Base-by-base conservation (phyloP, 2,329 filamentous ascomycete genomes). In the Exutisphaerella laricina region DNA sequence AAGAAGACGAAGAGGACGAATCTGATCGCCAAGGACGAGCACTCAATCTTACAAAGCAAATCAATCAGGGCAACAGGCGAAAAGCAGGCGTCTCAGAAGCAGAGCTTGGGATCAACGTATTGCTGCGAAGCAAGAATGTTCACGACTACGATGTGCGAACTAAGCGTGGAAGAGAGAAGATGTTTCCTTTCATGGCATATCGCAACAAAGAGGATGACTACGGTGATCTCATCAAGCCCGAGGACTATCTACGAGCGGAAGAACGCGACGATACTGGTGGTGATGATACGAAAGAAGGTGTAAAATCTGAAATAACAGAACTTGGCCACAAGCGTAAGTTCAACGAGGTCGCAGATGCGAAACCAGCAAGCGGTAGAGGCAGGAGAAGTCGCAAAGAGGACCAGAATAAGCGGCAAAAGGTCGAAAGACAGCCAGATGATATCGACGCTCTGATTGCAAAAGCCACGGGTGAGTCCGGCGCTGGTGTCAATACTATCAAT, bases 311-410 rank as follows among this genome's bases (percentile, higher is more conserved):
- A 43, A 65, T 70, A 44, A 62, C 67, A 31, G 58, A 65, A 8
- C 75, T 95, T 14, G 92, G 90, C 13, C 89, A 90, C 70, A 98
- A 98, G 68, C 79, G 92, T 48, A 94, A 88, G 65, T 97, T 90
- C 88, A 86, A 90, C 53, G 88, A 94, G 47, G 69, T 78, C 16
- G 73, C 70, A 2, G 58, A 69, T 7, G 34, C 34, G 17, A 25
- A 36, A 14, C 18, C 41, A 62, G 58, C 43, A 28, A 28, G 23
- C 12, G 22, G 18, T 3, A 50, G 50, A 17, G 78, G 73, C 54
- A 89, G 86, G 61, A 77, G 83, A 18, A 71, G 77, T 8, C 78
- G 79, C 30, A 72, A 71, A 18, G 74, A 76, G 30, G 43, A 46
- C 13, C 41, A 49, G 20, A 50, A 49, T 35, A 49, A 50, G 39